A percentile compares a stretch with the other conserved stretches of the same genome.
Evolutionary conservation across 2,329 filamentous ascomycete genomes (phyloP).

Genomic region (Sarocladium oryzae): DNA sequence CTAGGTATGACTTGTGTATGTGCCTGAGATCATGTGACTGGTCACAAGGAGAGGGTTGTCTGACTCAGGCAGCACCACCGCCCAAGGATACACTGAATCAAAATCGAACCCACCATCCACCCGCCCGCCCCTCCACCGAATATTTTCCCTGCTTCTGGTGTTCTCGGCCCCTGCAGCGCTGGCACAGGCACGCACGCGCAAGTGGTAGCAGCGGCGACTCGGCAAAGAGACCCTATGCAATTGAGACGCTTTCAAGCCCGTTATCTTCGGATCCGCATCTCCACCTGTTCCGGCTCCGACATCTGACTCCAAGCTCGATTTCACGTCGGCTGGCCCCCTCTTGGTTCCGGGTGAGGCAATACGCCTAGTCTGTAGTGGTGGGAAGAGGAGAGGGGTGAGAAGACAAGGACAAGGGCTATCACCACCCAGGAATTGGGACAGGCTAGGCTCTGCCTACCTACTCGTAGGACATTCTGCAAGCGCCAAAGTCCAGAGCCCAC

Average conservation of each 20-base stretch:
- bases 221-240: not conserved
- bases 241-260: not conserved
- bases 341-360: not conserved
- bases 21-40: constrained; percentile 4
- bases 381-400: not conserved
- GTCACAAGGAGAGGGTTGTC: no score
- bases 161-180: not conserved
- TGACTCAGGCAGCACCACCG: not conserved
- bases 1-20: not conserved
- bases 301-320: not conserved
- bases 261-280: constrained; percentile 7
- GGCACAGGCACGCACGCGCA: not conserved
- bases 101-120: not conserved
- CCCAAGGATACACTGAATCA: not conserved
- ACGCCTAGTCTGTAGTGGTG: not conserved
- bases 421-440: not conserved
- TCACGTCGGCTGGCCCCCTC: not conserved
- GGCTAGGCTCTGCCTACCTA: not conserved
- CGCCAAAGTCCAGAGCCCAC: not conserved
- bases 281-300: constrained; percentile 4
- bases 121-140: not conserved
- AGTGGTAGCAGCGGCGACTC: no score
- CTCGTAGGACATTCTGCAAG: no score
- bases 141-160: constrained; percentile 2
- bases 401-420: not conserved